Conservation (phyloP, 352 stramenopile genomes). For the Phytophthora sp. region DNA sequence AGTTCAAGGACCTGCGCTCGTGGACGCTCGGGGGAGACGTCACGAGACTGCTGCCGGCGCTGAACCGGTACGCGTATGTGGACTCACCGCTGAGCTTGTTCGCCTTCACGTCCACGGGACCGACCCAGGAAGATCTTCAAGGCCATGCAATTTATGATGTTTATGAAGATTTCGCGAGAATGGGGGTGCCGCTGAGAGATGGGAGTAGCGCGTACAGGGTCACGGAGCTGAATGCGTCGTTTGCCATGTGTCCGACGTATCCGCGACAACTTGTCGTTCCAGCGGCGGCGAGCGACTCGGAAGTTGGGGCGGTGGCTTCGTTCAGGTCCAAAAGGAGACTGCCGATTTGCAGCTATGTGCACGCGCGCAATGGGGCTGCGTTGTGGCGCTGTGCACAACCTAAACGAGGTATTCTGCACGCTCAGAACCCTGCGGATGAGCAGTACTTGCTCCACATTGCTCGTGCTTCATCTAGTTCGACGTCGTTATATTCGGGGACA, state of each 20-base stretch:
- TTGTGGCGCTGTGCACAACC: slow-evolving; percentile 89
- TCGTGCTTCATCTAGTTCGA: slow-evolving; percentile 17
- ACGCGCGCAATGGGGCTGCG: slow-evolving; percentile 66
- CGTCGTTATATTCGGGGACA: slow-evolving; percentile 14
- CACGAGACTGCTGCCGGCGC: slow-evolving; percentile 59
- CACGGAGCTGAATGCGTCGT: slow-evolving; percentile 69
- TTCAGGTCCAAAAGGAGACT: slow-evolving; percentile 87
- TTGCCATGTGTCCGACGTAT: slow-evolving; percentile 85
- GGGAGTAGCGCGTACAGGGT: slow-evolving; percentile 48
- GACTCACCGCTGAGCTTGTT: slow-evolving; percentile 77
- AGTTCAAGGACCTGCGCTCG: slow-evolving; percentile 80
- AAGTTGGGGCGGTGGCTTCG: slow-evolving; percentile 68
- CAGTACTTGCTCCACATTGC: slow-evolving; percentile 74
- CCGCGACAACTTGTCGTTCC: slow-evolving; percentile 79
- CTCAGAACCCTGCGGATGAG: slow-evolving; percentile 76
- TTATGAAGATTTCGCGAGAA: slow-evolving; percentile 68
- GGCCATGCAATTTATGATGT: slow-evolving; percentile 75
- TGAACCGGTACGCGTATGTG: slow-evolving; percentile 78
- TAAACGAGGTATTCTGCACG: slow-evolving; percentile 83
- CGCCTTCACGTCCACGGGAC: slow-evolving; percentile 52
- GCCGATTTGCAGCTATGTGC: slow-evolving; percentile 84
- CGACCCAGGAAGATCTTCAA: slow-evolving; percentile 37
- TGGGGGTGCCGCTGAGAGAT: slow-evolving; percentile 62
- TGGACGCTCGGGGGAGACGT: slow-evolving; percentile 80
- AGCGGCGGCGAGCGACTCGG: slow-evolving; percentile 57